phyloP scores from a whole-genome alignment of 352 stramenopile species.

The Phytophthora idaei region DNA sequence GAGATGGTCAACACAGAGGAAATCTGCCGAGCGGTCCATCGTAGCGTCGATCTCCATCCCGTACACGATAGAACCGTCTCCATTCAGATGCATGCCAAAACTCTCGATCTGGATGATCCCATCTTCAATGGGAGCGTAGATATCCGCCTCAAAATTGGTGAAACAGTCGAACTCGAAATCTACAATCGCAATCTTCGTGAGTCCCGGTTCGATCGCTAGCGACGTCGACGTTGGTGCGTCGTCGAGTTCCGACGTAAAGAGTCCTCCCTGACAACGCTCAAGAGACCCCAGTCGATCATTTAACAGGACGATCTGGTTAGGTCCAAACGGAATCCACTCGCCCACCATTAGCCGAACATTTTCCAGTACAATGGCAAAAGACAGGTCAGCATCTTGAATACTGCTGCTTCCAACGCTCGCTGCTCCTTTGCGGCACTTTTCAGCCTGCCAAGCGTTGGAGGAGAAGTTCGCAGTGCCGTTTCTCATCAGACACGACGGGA shows the following conservation, averaged over 20 bases:
- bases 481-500: slow-evolving; percentile 94
- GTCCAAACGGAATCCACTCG: slow-evolving; percentile 98
- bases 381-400: slow-evolving; percentile 94
- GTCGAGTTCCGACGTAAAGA: slow-evolving; percentile 96
- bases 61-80: slow-evolving; percentile 84
- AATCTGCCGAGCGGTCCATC: slow-evolving; percentile 96
- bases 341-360: slow-evolving; percentile 97
- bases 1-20: slow-evolving; percentile 97
- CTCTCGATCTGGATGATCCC: slow-evolving; percentile 98
- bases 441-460: slow-evolving; percentile 92
- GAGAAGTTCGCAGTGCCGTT: slow-evolving; percentile 92
- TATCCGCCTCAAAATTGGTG: slow-evolving; percentile 99
- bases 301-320: slow-evolving; percentile 97
- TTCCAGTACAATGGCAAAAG: slow-evolving; percentile 96
- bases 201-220: slow-evolving; percentile 83
- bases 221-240: slow-evolving; percentile 78
- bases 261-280: slow-evolving; percentile 95
- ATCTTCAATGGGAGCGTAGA: slow-evolving; percentile 92
- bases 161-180: slow-evolving; percentile 98
- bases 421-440: slow-evolving; percentile 84
- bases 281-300: slow-evolving; percentile 97
- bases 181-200: slow-evolving; percentile 97
- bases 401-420: slow-evolving; percentile 48
- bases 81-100: slow-evolving; percentile 92
- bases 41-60: slow-evolving; percentile 95